A percentile compares a stretch with the other conserved stretches of the same genome.
These are phyloP conservation scores for Pichia ethanolica DNA, from an alignment of 805 yeast species.

Conservation along the genomic window DNA sequence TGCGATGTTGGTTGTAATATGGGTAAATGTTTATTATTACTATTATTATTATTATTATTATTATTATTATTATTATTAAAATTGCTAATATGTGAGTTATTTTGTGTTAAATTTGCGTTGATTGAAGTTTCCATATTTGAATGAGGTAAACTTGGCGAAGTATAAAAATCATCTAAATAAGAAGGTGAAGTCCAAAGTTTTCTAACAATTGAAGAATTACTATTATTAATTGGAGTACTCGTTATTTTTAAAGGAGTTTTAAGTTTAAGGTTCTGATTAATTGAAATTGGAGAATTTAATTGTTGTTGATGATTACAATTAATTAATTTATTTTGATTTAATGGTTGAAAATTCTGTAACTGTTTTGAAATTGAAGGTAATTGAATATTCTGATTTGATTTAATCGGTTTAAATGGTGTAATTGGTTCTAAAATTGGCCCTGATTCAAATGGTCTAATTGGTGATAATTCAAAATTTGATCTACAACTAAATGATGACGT, in stretches of 20 bases:
- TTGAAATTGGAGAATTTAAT: neutral
- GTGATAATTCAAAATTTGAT: constrained; percentile 58
- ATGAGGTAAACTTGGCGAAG: constrained; percentile 34
- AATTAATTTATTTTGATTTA: neutral
- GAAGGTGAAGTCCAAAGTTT: constrained; percentile 62
- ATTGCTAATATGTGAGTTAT: too few relatives aligned
- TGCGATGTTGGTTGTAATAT: neutral
- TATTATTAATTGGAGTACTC: neutral
- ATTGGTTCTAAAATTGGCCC: constrained; percentile 63
- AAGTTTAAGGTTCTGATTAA: neutral
- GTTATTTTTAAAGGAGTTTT: constrained; percentile 3
- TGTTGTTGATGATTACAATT: constrained; percentile 1
- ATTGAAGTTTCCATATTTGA: neutral
- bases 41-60: neutral
- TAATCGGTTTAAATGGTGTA: constrained; percentile 47
- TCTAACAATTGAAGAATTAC: constrained; percentile 32
- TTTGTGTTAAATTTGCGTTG: too few relatives aligned
- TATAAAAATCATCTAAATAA: constrained; percentile 59
- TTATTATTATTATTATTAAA: too few relatives aligned
- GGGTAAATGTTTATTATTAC: neutral
- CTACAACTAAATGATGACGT: constrained; percentile 62
- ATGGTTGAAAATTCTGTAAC: constrained; percentile 4
- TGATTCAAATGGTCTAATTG: constrained; percentile 45
- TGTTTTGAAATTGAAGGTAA: constrained; percentile 14
- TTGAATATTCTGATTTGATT: constrained; percentile 8